Conservation (phyloP, 305 asterid species). For the Fraxinus xanthoxyloides region DNA sequence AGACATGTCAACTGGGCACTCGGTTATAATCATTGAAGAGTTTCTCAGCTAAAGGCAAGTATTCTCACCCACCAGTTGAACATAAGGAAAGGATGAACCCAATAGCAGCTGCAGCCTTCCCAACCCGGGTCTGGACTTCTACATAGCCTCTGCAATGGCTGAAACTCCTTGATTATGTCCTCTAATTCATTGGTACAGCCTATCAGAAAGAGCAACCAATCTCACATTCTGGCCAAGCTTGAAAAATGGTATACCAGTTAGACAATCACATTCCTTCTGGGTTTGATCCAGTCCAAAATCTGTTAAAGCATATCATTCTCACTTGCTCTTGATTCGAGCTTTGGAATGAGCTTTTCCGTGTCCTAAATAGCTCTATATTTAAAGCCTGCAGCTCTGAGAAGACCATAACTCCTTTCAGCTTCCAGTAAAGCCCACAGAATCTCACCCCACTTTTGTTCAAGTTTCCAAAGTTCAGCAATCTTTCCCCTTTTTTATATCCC, state of each 20-base stretch:
- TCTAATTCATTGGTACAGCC: constrained; percentile 72
- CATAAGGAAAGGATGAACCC: constrained; percentile 85
- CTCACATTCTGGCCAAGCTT: constrained; percentile 87
- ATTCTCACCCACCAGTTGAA: constrained; percentile 90
- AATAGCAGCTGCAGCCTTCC: constrained; percentile 86
- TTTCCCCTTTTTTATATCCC: constrained; percentile 77
- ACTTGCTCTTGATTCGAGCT: constrained; percentile 46
- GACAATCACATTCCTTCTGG: constrained; percentile 82
- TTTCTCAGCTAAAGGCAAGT: constrained; percentile 94
- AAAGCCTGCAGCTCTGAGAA: constrained; percentile 81
- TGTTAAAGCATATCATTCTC: constrained; percentile 63
- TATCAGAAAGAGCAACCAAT: constrained; percentile 45
- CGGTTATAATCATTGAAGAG: constrained; percentile 72
- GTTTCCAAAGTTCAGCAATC: constrained; percentile 62
- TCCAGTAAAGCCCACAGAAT: constrained; percentile 61
- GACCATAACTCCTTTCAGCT: constrained; percentile 81
- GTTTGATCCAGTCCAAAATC: constrained; percentile 82
- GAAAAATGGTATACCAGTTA: constrained; percentile 86
- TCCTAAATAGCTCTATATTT: constrained; percentile 79
- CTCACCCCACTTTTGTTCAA: constrained; percentile 59
- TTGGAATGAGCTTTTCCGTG: constrained; percentile 63
- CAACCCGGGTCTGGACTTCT: constrained; percentile 77
- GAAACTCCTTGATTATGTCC: constrained; percentile 74
- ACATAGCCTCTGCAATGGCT: constrained; percentile 81
- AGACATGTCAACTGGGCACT: constrained; percentile 82